Evolutionary conservation across 2,329 filamentous ascomycete species (phyloP).

Genomic region (Exophiala dermatitidis): DNA sequence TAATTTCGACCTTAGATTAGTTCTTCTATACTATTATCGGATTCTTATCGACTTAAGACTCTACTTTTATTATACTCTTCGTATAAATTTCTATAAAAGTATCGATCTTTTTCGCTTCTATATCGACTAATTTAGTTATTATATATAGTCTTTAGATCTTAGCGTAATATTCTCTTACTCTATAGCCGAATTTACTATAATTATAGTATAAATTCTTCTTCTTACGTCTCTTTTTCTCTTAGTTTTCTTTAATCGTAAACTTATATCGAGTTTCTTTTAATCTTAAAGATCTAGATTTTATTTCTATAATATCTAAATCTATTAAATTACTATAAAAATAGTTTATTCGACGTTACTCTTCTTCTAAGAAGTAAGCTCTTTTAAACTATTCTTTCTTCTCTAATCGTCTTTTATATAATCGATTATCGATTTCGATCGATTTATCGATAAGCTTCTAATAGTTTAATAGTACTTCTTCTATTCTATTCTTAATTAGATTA

Average conservation of each 20-base stretch:
- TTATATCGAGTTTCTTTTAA: neutral
- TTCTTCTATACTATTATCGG: neutral
- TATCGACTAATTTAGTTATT: neutral
- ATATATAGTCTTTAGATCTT: neutral
- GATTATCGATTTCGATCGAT: neutral
- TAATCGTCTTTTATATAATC: neutral
- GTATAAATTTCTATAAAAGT: neutral
- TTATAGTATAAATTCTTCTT: neutral
- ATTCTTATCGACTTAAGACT: neutral
- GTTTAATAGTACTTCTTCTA: neutral
- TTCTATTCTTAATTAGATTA: neutral
- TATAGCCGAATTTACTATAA: neutral
- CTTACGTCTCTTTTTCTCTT: neutral
- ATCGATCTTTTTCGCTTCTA: neutral
- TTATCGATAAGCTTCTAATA: neutral
- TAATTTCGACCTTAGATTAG: neutral
- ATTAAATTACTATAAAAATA: neutral
- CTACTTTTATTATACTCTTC: neutral
- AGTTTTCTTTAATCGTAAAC: neutral
- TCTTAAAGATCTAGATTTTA: neutral
- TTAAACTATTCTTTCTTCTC: neutral
- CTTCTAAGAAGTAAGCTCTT: neutral
- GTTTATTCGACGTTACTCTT: neutral
- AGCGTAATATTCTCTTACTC: neutral
- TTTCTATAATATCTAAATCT: neutral